phyloP scores from a whole-genome alignment of 108 stramenopile species.

The Conticribra guillardii region DNA sequence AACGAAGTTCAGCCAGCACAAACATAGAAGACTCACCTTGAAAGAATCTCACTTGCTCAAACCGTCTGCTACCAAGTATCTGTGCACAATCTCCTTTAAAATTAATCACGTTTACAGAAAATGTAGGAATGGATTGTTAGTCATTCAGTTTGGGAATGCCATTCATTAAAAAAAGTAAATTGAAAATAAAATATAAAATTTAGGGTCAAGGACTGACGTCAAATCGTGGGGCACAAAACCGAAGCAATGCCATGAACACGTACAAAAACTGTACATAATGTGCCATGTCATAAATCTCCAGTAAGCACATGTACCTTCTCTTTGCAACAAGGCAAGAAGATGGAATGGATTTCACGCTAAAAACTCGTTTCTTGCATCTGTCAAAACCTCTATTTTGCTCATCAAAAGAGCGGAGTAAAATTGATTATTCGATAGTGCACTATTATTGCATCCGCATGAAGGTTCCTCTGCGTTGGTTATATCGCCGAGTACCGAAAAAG shows the following conservation, averaged over 20 bases:
- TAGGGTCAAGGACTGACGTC: not conserved
- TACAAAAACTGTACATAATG: not conserved
- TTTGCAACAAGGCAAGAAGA: not conserved
- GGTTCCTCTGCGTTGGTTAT: not conserved
- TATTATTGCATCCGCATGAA: not conserved
- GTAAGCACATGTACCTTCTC: not conserved
- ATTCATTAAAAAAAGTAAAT: not conserved
- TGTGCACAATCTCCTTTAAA: no score
- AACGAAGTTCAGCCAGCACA: no score
- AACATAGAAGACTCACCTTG: no score
- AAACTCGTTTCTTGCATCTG: not conserved
- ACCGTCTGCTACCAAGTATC: no score
- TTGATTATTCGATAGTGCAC: not conserved
- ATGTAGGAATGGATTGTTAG: no score
- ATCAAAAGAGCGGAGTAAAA: not conserved
- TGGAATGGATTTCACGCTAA: not conserved
- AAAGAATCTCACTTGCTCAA: no score
- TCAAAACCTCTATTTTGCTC: not conserved
- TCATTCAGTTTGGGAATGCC: no score
- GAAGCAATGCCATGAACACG: not conserved
- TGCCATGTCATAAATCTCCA: not conserved
- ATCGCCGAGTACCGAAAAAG: not conserved
- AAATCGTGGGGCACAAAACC: constrained; percentile 1
- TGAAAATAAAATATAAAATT: not conserved
- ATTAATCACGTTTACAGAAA: no score